A percentile compares a stretch with the other conserved stretches of the same genome.
These are phyloP conservation scores for Aspergillus awamori DNA, from an alignment of 2,329 filamentous ascomycete species.

Conservation along the genomic window DNA sequence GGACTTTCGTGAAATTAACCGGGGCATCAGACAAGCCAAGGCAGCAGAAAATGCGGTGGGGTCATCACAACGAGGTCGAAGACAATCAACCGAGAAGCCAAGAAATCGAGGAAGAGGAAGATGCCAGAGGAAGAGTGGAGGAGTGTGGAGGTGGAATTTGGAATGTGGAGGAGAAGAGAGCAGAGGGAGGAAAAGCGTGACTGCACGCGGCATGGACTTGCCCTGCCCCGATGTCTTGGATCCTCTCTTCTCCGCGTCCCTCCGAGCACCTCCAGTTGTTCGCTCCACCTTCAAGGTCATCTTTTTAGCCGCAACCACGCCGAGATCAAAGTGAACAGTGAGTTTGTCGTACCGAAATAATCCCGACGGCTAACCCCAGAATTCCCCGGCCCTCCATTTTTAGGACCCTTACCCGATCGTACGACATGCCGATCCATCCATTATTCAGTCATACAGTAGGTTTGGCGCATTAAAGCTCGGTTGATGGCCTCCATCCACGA, in stretches of 20 bases:
- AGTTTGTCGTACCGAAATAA: neutral
- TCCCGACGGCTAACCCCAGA: neutral
- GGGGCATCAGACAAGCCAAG: neutral
- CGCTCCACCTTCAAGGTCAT: neutral
- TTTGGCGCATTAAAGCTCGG: neutral
- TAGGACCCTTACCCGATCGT: neutral
- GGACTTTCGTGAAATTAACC: neutral
- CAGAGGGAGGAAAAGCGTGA: neutral
- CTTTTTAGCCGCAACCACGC: neutral
- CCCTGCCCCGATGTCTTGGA: neutral
- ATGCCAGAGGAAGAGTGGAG: neutral
- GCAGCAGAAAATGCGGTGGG: neutral
- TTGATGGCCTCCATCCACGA: no score
- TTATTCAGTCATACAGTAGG: neutral
- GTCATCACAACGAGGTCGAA: neutral
- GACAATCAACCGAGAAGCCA: no score
- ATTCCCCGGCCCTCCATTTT: neutral
- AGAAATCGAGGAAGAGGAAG: no score
- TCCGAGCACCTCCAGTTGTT: neutral
- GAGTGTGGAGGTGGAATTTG: neutral
- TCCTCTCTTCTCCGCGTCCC: neutral
- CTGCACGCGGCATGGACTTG: neutral
- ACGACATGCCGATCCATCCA: neutral
- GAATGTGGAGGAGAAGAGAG: neutral
- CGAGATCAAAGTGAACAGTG: neutral